Conservation (phyloP, 345 rosid genomes). For the Cochlearia excelsa region DNA sequence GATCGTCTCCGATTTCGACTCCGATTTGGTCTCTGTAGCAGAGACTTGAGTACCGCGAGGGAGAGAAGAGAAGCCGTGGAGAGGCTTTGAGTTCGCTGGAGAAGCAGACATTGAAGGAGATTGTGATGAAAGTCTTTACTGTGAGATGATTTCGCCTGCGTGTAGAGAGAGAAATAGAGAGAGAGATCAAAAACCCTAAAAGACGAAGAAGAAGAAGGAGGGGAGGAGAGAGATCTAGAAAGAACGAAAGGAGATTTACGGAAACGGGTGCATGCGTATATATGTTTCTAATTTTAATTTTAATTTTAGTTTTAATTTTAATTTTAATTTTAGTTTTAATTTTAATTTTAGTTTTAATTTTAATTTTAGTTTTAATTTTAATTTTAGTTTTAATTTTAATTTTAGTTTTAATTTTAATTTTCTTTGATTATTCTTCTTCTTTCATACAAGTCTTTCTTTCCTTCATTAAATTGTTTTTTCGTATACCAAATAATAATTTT, state of each 20-base stretch:
- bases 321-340: no score
- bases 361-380: no score
- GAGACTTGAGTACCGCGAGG: constrained; percentile 26
- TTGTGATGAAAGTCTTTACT: not conserved
- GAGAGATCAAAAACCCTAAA: constrained; percentile 32
- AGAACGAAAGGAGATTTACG: constrained; percentile 21
- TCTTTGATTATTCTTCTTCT: no score
- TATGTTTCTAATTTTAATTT: constrained; percentile 40
- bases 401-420: no score
- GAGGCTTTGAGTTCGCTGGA: constrained; percentile 64
- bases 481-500: no score
- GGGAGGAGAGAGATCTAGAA: constrained; percentile 10
- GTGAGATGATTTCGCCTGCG: constrained; percentile 5
- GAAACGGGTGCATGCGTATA: constrained; percentile 60
- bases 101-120: constrained; percentile 48
- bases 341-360: no score
- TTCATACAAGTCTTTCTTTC: no score
- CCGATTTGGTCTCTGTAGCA: constrained; percentile 32
- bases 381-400: no score
- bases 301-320: no score
- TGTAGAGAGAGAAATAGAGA: constrained; percentile 4
- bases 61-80: constrained; percentile 65
- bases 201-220: not conserved
- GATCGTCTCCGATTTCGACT: constrained; percentile 33
- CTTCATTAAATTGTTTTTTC: no score